Base-by-base conservation (phyloP, 2,329 filamentous ascomycete genomes). In the Orbilia blumenaviensis region DNA sequence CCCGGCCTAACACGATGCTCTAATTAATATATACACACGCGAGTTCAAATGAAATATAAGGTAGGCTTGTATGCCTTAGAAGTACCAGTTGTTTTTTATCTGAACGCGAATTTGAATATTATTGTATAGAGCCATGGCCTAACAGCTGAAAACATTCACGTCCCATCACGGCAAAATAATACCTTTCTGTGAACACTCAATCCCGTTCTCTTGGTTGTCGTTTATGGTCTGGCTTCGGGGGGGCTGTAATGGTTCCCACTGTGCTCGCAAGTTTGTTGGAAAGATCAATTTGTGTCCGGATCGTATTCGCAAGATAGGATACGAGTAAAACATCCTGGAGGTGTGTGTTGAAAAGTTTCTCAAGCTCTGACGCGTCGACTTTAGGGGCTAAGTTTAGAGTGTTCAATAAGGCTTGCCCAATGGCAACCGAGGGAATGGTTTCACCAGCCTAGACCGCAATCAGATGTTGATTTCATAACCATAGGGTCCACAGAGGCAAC, bases 301-400 rank as follows among this genome's bases (percentile, higher is more conserved):
- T 97, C 79, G 93, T 97, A 88, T 98, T 99, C 83, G 95, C 93
- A 79, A 99, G 88, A 86, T 99, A 99, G 80, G 93, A 96, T 81
- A 99, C 94, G 84, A 98, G 94, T 79, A 99, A 90, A 77, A 99
- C 94, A 84, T 99, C 95, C 86, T 99, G 95, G 84, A 99, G 93
- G 86, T 99, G 95, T 87, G 96, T 97, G 89, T 99, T 99, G 89
- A 99, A 99, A 86, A 98, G 94, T 83, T 91, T 88, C 87, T 99
- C 95, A 82, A 99, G 94, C 83, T 96, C 91, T 77, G 89, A 88
- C 38, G 91, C 86, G 81, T 97, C 92, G 77, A 98, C 95, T 88
- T 98, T 99, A 81, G 95, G 95, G 67, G 94, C 93, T 78, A 99
- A 86, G 52, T 92, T 94, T 78, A 99, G 88, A 41, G 94, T 91